Evolutionary conservation across 768 basidiomycete species (phyloP), one percentile per base, ranked within the genome.

Genomic region (Tylopilus plumbeoviolaceoides): DNA sequence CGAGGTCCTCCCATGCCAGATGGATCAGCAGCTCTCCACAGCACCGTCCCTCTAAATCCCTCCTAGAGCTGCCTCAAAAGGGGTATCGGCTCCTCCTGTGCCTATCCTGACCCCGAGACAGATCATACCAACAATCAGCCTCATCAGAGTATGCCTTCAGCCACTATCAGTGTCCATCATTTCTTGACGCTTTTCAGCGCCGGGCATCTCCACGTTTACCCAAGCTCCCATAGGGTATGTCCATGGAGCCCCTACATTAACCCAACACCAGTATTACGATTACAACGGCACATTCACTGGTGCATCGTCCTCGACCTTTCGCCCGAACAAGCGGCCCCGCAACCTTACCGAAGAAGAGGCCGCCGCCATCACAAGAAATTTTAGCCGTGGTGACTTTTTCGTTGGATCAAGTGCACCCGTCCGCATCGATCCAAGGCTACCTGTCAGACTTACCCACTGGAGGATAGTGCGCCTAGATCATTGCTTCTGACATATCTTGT

Each of bases 321-420:
- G 89, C n/a, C 84, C 89, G 4, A 81, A 73, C 61, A 91, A 91
- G 66, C 83, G 89, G 25, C 84, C 87, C 28, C 84, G 89, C 58
- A 82, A 80, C 42, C 81, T 91, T 50, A 91, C 89, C 2, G 89
- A 91, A 59, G 88, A 91, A 56, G 89, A 91, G 67, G 80, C 89
- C 2, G 86, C 87, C 11, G 87, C 88, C 30, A 90, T 91, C 72
- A 88, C 87, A 1, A 80, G 88, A 66, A 89, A 88, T 61, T 91
- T 87, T 60, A 84, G 75, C 56, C 81, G 89, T 47, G 89, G 89
- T 5, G 88, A 91, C 65, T 91, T 91, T 67, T 91, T 83, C 62
- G 85, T 91, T 47, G 89, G 88, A 50, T 82, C 76, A 35, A 89
- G 85, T 59, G 89, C 87, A 2, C 89, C 89, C 9, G 86, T 91